These are phyloP conservation scores for Kodamaea alishanica DNA, from an alignment of 1,139 yeast species.

Conservation along the genomic window DNA sequence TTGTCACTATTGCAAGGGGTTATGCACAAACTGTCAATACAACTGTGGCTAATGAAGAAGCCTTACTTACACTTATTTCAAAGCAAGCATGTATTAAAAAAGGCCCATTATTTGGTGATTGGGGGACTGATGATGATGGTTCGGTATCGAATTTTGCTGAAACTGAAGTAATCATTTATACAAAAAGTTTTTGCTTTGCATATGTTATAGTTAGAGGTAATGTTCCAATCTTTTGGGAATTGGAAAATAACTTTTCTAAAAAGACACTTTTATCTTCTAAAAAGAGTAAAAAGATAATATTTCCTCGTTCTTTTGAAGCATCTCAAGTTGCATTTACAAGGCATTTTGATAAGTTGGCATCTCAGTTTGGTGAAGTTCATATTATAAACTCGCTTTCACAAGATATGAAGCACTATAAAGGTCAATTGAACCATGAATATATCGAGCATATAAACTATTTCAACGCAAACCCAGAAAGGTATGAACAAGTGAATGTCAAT, in stretches of 20 bases:
- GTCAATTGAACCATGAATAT: slow-evolving; percentile 29
- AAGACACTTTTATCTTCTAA: slow-evolving; percentile 41
- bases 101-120: slow-evolving; percentile 62
- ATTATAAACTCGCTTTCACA: slow-evolving; percentile 52
- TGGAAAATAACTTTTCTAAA: slow-evolving; percentile 46
- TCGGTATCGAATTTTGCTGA: slow-evolving; percentile 64
- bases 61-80: slow-evolving; percentile 58
- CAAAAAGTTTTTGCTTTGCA: slow-evolving; percentile 50
- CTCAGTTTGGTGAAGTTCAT: slow-evolving; percentile 63
- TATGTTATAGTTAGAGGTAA: slow-evolving; percentile 64
- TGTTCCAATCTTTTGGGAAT: slow-evolving; percentile 63
- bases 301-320: slow-evolving; percentile 59
- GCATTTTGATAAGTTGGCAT: slow-evolving; percentile 55
- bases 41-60: slow-evolving; percentile 32
- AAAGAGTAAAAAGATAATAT: slow-evolving; percentile 39
- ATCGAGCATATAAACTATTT: slow-evolving; percentile 30
- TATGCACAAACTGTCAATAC: slow-evolving; percentile 61
- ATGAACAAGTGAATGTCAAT: background rate
- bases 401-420: slow-evolving; percentile 35
- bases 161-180: slow-evolving; percentile 59
- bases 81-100: slow-evolving; percentile 61
- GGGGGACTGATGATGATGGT: slow-evolving; percentile 73
- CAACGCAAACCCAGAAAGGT: slow-evolving; percentile 14
- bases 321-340: slow-evolving; percentile 61
- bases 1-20: slow-evolving; percentile 61